phyloP scores from a whole-genome alignment of 345 rosid genomes.

The Draba incana region DNA sequence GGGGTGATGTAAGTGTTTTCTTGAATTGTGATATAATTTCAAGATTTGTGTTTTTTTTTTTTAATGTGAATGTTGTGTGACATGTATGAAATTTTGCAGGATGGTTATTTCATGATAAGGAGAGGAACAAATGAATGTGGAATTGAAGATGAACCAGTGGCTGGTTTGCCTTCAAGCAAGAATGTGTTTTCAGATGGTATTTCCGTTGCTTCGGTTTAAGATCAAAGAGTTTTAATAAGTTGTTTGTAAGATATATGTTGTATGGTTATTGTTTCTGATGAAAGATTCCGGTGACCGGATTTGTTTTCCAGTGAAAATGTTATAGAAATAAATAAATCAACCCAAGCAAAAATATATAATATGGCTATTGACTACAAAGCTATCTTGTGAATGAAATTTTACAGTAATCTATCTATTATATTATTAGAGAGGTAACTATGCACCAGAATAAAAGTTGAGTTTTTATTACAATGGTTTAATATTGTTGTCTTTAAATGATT shows the following conservation, averaged over 20 bases:
- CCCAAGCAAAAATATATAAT: constrained; percentile 3
- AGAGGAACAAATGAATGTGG: constrained; percentile 94
- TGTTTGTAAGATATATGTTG: constrained; percentile 25
- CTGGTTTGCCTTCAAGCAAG: constrained; percentile 78
- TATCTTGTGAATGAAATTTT: too few relatives aligned
- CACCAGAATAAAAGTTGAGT: too few relatives aligned
- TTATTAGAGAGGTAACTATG: too few relatives aligned
- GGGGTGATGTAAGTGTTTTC: constrained; percentile 83
- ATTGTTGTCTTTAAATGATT: too few relatives aligned
- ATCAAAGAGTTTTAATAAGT: constrained; percentile 12
- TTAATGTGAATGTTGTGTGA: constrained; percentile 10
- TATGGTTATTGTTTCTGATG: constrained; percentile 14
- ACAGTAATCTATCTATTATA: too few relatives aligned
- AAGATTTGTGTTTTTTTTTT: not conserved
- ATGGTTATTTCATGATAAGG: constrained; percentile 85
- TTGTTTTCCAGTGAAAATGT: constrained; percentile 23
- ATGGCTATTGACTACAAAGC: not conserved
- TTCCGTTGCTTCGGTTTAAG: constrained; percentile 49
- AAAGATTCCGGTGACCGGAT: constrained; percentile 26
- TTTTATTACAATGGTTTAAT: too few relatives aligned
- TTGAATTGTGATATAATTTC: not conserved
- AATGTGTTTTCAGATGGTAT: constrained; percentile 57
- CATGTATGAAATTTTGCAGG: constrained; percentile 51
- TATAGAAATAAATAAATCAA: constrained; percentile 22
- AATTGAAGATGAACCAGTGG: constrained; percentile 76